Evolutionary conservation across 768 basidiomycete species (phyloP).

Genomic region (Agaricus blazei): DNA sequence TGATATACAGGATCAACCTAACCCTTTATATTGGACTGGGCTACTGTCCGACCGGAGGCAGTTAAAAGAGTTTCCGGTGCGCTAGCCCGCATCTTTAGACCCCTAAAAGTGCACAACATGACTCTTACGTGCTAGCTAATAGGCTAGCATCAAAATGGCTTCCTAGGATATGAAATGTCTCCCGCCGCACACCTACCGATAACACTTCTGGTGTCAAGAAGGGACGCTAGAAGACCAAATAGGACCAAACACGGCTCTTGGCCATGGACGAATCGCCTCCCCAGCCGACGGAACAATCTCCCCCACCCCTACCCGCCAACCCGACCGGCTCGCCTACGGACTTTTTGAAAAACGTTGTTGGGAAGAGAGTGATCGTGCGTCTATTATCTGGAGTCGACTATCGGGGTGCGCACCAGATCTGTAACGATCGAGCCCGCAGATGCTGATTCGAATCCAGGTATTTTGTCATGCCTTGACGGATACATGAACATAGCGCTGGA

Average conservation of each 20-base stretch:
- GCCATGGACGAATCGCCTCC: slow-evolving; percentile 22
- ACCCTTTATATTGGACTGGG: no score
- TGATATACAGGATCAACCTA: no score
- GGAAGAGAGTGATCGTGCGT: slow-evolving; percentile 91
- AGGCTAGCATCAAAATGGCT: no score
- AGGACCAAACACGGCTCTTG: not conserved
- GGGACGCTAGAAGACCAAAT: not conserved
- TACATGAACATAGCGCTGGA: slow-evolving; percentile 99
- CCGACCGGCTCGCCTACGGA: slow-evolving; percentile 83
- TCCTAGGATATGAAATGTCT: no score
- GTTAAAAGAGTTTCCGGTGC: no score
- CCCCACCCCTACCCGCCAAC: slow-evolving; percentile 44
- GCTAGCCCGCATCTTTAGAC: no score
- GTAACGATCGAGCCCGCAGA: not conserved
- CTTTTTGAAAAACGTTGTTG: slow-evolving; percentile 92
- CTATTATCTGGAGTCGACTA: slow-evolving; percentile 93
- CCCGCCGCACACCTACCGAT: no score
- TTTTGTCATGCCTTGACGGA: slow-evolving; percentile 92
- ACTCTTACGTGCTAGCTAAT: no score
- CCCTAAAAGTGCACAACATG: no score
- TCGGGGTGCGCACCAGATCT: slow-evolving; percentile 48
- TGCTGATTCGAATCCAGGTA: slow-evolving; percentile 46
- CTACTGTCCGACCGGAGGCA: no score
- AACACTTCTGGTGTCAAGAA: no score
- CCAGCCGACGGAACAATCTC: slow-evolving; percentile 26